A percentile compares a stretch with the other conserved stretches of the same genome.
Conservation (phyloP, 371 early-diverging fungal genomes). For the Paraphysoderma sedebokerense region DNA sequence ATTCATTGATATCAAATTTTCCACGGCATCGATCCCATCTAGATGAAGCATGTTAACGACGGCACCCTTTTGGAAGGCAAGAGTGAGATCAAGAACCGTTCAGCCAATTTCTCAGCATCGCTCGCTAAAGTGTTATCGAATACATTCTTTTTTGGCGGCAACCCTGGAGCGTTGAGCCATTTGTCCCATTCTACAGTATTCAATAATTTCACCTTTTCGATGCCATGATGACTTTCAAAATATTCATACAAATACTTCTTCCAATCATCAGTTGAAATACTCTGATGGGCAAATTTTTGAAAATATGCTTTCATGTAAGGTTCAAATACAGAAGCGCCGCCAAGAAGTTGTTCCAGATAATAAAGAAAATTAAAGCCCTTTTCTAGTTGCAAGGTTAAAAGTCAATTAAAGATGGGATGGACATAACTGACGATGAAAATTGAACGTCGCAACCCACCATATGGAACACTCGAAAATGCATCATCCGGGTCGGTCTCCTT, state of each 20-base stretch:
- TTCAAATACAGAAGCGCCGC: slow-evolving; percentile 69
- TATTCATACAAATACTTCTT: slow-evolving; percentile 58
- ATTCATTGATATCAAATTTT: no score
- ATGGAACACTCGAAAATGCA: slow-evolving; percentile 78
- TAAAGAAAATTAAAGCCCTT: slow-evolving; percentile 90
- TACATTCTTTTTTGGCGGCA: slow-evolving; percentile 67
- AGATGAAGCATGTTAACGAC: no score
- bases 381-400: no score
- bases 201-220: slow-evolving; percentile 38
- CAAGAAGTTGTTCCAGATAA: slow-evolving; percentile 66
- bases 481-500: slow-evolving; percentile 84
- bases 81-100: slow-evolving; percentile 10
- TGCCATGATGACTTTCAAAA: slow-evolving; percentile 36
- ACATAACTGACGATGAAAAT: neutral
- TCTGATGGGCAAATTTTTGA: slow-evolving; percentile 60
- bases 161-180: slow-evolving; percentile 67
- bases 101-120: slow-evolving; percentile 1
- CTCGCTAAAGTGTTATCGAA: neutral
- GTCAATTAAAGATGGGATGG: no score
- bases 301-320: slow-evolving; percentile 75
- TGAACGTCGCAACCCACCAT: slow-evolving; percentile 30
- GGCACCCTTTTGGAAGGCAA: neutral
- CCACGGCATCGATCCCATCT: no score
- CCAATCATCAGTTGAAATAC: slow-evolving; percentile 77
- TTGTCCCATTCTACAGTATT: slow-evolving; percentile 67